Evolutionary conservation across 1,284 basidiomycete species (phyloP).

Genomic region (Ceratorhiza oryzae-sativae): DNA sequence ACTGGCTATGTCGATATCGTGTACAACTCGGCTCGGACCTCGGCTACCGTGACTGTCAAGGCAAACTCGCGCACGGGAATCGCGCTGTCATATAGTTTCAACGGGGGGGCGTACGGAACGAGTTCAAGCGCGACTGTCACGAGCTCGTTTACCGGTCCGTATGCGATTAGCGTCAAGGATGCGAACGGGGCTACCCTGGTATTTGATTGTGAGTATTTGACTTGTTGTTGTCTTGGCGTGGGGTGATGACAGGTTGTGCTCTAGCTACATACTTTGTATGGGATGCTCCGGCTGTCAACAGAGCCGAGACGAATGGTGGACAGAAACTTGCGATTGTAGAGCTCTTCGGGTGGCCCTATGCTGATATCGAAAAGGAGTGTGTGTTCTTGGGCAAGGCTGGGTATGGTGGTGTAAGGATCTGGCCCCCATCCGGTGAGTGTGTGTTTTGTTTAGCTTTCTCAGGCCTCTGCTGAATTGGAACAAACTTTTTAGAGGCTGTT

Average conservation of each 20-base stretch:
- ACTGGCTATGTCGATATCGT: conserved; percentile 34
- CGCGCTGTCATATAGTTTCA: conserved; percentile 29
- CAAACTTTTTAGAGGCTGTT: conserved; percentile 16
- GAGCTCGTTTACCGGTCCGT: conserved; percentile 28
- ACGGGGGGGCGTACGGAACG: conserved; percentile 23
- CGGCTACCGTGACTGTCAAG: conserved; percentile 33
- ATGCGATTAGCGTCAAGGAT: conserved; percentile 29
- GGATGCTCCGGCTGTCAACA: conserved; percentile 24
- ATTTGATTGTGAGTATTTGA: conserved; percentile 16
- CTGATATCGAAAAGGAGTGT: conserved; percentile 37
- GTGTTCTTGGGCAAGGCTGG: conserved; percentile 36
- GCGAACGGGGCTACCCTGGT: conserved; percentile 19
- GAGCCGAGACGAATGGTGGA: conserved; percentile 23
- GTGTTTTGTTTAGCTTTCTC: too few species aligned
- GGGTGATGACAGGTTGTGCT: too few species aligned
- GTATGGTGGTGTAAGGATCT: conserved; percentile 36
- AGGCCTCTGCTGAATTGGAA: not conserved
- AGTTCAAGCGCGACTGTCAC: conserved; percentile 25
- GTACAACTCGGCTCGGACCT: conserved; percentile 35
- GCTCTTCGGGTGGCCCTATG: conserved; percentile 35
- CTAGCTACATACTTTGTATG: conserved; percentile 32
- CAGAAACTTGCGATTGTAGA: conserved; percentile 36
- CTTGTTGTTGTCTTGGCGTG: not conserved
- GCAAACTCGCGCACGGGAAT: conserved; percentile 32
- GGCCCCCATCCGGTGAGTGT: conserved; percentile 36